Evolutionary conservation across 2,329 filamentous ascomycete genomes (phyloP), one percentile per base, ranked within the genome.

Genomic region (Diaporthe velutina): DNA sequence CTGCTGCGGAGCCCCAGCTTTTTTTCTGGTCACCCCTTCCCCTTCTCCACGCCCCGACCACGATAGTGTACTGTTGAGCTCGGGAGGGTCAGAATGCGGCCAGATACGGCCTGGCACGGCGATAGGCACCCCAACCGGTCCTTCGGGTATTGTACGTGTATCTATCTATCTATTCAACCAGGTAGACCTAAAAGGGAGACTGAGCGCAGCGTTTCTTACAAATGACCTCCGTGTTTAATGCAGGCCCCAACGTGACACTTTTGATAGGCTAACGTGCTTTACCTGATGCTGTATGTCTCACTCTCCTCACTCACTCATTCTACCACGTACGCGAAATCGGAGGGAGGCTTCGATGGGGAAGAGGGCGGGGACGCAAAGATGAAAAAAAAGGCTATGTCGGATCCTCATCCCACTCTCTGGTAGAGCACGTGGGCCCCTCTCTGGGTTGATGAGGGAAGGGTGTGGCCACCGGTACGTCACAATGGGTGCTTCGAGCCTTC

Each of bases 381-480:
- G 7, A 48, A 5, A 54, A n/a, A 55, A 38, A 48, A 38, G 19
- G 12, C 28, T 22, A 17, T 48, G 42, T 19, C 40, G 54, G 52
- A 10, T 71, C 54, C 38, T 60, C 55, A 52, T 72, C 45, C 57
- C 45, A 64, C 57, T 40, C 54, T 50, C 22, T 50, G 28, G 70
- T 33, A 64, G n/a, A 10, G 57, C 70, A 54, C 70, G 57, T 72
- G 57, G 70, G 57, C 57, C 70, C 33, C 33, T 19, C 17, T 35
- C 35, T 42, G 52, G 42, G 40, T 38, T 48, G n/a, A 45, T 28
- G n/a, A 40, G 45, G 38, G 55, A 30, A 54, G 57, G 22, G 55
- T 66, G 42, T 66, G 73, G 40, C 55, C 70, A 64, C 61, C 13
- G 30, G 67, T 73, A 75, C 60, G 73, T 75, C 73, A 73, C 60